Base-by-base conservation (phyloP, 139 green algal species). In the Chlamydomonas asymmetrica region DNA sequence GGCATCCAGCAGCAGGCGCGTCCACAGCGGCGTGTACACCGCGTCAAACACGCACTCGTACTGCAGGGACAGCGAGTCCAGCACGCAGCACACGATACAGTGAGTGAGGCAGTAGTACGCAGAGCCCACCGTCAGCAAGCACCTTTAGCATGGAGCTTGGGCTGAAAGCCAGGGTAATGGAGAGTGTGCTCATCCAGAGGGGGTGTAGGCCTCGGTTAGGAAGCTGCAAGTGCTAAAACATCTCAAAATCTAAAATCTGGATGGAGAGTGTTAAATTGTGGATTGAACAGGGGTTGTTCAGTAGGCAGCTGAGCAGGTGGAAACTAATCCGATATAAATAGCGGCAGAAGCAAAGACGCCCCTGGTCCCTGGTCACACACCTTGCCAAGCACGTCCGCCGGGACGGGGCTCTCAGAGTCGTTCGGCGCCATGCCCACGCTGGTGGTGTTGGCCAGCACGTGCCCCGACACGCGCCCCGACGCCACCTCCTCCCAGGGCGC, bases 371-470 rank as follows among this genome's bases (percentile, higher is more conserved):
- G n/a, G n/a, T n/a, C n/a, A n/a, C 76, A 38, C 56, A 88, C 85
- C 49, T 90, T 85, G 13, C n/a, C 39, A n/a, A 97, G 45, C 2
- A 81, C 90, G 1, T 67, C 59, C 13, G 74, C 72, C 0, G 89
- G 84, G 31, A 97, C 85, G 2, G 94, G 94, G 16, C 85, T 92
- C 39, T 88, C 84, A 16, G 89, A 82, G 35, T 76, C 74, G 20
- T 76, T 29, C 0, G 93, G 93, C 4, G 88, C 73, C 96, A 99
- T 99, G 31, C 96, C 96, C 8, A 99, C 82, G 3, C 88, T 90
- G 6, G 96, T 99, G 34, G 89, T 97, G 83, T 99, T 99, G 10
- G 91, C 89, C 43, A 99, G 74, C 41, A 99, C 92, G 71, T 97
- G 92, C 0, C 88, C 93, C 13, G 18, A 27, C 48, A 94, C 82